Evolutionary conservation across 441 rosid genomes (phyloP).

Genomic region (Populus tomentosa): DNA sequence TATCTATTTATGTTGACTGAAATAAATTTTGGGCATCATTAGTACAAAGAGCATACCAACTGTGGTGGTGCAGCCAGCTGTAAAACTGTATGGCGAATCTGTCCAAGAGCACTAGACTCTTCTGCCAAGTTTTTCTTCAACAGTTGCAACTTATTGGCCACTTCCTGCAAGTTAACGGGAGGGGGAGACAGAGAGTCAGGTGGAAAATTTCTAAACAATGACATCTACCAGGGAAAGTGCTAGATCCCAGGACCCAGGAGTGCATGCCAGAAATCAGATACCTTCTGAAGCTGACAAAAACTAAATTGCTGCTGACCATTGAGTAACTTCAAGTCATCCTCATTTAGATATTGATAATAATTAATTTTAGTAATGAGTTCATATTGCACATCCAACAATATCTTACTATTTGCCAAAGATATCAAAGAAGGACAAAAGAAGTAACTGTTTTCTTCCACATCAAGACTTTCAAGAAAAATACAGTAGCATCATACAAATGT

Average conservation of each 20-base stretch:
- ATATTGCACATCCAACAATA: neutral
- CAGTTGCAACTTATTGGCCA: conserved; percentile 50
- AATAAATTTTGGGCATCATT: neutral
- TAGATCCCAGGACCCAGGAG: neutral
- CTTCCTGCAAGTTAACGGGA: conserved; percentile 46
- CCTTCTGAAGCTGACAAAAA: neutral
- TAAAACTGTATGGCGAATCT: conserved; percentile 74
- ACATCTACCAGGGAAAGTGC: neutral
- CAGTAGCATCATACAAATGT: neutral
- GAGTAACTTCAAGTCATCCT: neutral
- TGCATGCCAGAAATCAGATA: neutral
- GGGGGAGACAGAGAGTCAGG: conserved; percentile 6
- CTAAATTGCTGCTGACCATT: neutral
- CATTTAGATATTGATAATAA: neutral
- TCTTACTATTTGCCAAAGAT: neutral
- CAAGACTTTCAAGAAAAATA: neutral
- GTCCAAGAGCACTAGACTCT: conserved; percentile 50
- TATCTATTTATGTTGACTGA: neutral
- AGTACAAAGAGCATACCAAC: conserved; percentile 52
- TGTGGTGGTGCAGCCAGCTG: conserved; percentile 69
- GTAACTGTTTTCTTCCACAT: neutral
- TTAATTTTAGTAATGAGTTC: neutral
- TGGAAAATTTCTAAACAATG: neutral
- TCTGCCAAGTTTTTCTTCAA: conserved; percentile 69
- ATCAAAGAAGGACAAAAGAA: neutral